Base-by-base conservation (phyloP, 2,329 filamentous ascomycete species). In the Fusarium incarnatum region DNA sequence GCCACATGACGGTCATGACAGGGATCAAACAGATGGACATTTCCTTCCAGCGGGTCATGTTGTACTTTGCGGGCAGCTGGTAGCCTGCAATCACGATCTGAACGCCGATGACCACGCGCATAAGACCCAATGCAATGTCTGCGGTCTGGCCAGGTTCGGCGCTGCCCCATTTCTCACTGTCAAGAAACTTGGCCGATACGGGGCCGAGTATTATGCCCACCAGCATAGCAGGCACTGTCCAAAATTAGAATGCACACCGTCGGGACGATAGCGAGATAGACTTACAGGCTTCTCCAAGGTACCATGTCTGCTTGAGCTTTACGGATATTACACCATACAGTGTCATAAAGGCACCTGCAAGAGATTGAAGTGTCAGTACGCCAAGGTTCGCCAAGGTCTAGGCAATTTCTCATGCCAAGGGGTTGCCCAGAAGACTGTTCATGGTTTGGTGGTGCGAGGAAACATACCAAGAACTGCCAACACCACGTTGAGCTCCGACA, bases 61-160 rank as follows among this genome's bases (percentile, higher is more conserved):
- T 78, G 75, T 90, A 90, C 72, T 83, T 85, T 45, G 85, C 85
- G 0, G 88, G 88, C 2, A 90, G 79, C 71, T 90, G 87, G 69
- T 87, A 90, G 27, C 88, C 88, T 4, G 87, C 87, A 62, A 90
- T 90, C 37, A 89, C 82, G n/a, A 90, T 81, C 69, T 90, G 88
- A 3, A 90, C 82, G 6, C 87, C 87, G 59, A 90, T 89, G 62
- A 90, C 86, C 28, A 90, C 80, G n/a, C 88, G 83, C 65, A 83
- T 83, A 27, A 27, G 27, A 27, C 27, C 27, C 27, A 27, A 27
- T 27, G 27, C 27, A 27, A 27, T 27, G 2, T 75, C 77, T 12
- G 67, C 69, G 3, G 76, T 77, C 63, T 80, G 77, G 11, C 77
- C 77, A 16, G 78, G 25, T n/a, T 58, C 37, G 4, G 64, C 72